phyloP scores from a whole-genome alignment of 257 asterid species.

The Solanum rostratum region DNA sequence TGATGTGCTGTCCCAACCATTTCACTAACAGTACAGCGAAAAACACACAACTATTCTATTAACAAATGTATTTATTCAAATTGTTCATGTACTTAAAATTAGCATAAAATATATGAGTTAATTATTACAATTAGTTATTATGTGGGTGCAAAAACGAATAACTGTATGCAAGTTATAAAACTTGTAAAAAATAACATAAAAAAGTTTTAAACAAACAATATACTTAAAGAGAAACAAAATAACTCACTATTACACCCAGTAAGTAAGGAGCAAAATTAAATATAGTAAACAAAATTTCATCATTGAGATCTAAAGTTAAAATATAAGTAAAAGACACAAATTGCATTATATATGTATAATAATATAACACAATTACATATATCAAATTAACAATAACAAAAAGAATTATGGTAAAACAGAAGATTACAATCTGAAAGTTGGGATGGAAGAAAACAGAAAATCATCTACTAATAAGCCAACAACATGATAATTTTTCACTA shows the following conservation, averaged over 20 bases:
- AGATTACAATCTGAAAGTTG: not conserved
- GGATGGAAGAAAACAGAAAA: not conserved
- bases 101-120: too few species aligned
- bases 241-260: too few species aligned
- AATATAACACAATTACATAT: not conserved
- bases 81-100: not conserved
- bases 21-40: not conserved
- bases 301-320: too few species aligned
- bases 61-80: not conserved
- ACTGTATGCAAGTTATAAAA: too few species aligned
- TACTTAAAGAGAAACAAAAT: too few species aligned
- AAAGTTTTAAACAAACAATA: too few species aligned
- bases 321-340: not conserved
- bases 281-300: too few species aligned
- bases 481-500: not conserved
- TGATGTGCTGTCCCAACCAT: not conserved
- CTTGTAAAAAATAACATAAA: too few species aligned
- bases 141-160: too few species aligned
- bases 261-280: too few species aligned
- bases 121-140: too few species aligned
- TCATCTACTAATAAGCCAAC: not conserved
- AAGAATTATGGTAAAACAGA: not conserved
- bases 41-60: not conserved
- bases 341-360: not conserved
- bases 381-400: not conserved